Base-by-base conservation (phyloP, 768 basidiomycete species). In the Termitomyces sp. region DNA sequence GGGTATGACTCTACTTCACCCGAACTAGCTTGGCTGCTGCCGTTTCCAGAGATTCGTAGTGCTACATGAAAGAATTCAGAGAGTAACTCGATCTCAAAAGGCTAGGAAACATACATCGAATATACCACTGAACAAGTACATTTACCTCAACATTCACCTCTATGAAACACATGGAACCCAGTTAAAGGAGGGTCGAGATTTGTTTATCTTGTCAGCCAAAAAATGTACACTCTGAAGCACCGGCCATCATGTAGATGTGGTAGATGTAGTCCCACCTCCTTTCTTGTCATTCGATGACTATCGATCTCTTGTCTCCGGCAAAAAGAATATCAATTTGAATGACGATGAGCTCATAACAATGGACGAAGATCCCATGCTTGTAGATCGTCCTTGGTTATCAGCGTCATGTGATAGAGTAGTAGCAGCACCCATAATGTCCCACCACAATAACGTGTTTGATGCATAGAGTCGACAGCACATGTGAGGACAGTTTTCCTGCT, bases 401-500 rank as follows among this genome's bases (percentile, higher is more conserved):
- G 25, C 51, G 6, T 57, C 57, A 37, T 59, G 37, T 8, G 49
- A 20, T 17, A 63, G 59, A 8, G 63, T 62, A 32, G 77, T 70
- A 34, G 77, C 76, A 12, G 73, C 77, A 79, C 1, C 77, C 78
- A 53, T 79, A 79, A 62, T 79, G 77, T 0, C 77, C 78, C 75
- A 79, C 75, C 14, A 79, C 74, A 52, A 79, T 72, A 53, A 79
- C 68, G 50, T 79, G 77, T 52, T 74, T 69, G 14, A 79, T 77
- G 4, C 70, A 68, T 12, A 79, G 67, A 68, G n/a, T 73, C 65
- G 17, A 79, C 73, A 10, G 76, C 78, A 49, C 77, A 79, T 0
- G 75, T 70, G n/a, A 79, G 69, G 15, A 76, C 74, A 3, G 77
- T 66, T 56, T 71, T 70, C 15, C 74, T 76, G 48, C 32, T 7